Conservation (phyloP, 441 rosid species). For the Melastoma candidum region DNA sequence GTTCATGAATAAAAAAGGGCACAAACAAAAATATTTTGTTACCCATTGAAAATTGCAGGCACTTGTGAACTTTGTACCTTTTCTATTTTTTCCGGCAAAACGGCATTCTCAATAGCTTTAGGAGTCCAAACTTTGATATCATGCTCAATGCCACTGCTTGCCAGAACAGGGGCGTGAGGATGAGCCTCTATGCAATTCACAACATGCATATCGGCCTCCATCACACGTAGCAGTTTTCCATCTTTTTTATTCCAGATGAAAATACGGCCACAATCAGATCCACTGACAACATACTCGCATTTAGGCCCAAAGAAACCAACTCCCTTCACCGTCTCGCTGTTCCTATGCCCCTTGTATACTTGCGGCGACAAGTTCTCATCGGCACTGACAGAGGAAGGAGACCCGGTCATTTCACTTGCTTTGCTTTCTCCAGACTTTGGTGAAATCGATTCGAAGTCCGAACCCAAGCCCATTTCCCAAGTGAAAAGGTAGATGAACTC, state of each 20-base stretch:
- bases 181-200: slow-evolving; percentile 83
- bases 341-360: slow-evolving; percentile 74
- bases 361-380: slow-evolving; percentile 30
- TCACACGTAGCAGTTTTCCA: slow-evolving; percentile 65
- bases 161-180: slow-evolving; percentile 61
- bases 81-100: slow-evolving; percentile 50
- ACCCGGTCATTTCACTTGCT: slow-evolving; percentile 22
- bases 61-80: slow-evolving; percentile 32
- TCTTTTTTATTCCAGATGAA: slow-evolving; percentile 84
- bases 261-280: slow-evolving; percentile 90
- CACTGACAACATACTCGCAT: slow-evolving; percentile 81
- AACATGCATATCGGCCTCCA: slow-evolving; percentile 62
- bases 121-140: slow-evolving; percentile 88
- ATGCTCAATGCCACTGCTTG: slow-evolving; percentile 76
- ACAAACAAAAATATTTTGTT: too few relatives aligned
- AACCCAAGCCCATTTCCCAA: slow-evolving; percentile 63
- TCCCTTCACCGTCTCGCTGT: slow-evolving; percentile 69
- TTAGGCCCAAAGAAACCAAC: slow-evolving; percentile 78
- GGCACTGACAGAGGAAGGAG: slow-evolving; percentile 21
- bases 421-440: slow-evolving; percentile 23
- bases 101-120: slow-evolving; percentile 53
- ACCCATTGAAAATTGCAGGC: too few relatives aligned
- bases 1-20: too few relatives aligned
- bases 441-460: slow-evolving; percentile 37
- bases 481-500: slow-evolving; percentile 72